Evolutionary conservation across 495 filamentous ascomycete genomes (phyloP).

Genomic region (Amphirosellinia nigrospora): DNA sequence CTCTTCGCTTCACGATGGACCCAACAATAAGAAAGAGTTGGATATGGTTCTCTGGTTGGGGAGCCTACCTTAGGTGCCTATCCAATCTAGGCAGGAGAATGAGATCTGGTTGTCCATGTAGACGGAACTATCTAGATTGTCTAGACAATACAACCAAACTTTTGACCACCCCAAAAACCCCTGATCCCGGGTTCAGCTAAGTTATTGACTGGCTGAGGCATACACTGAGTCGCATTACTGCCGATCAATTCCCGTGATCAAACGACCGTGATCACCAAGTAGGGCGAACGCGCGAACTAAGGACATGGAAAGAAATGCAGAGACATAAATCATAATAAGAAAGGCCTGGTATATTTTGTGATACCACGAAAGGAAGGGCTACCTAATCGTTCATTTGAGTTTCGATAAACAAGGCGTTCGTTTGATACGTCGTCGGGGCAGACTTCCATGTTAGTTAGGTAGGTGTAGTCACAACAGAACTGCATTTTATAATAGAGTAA

Average conservation of each 20-base stretch:
- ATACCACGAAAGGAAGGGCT: neutral
- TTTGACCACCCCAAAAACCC: neutral
- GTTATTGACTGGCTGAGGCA: neutral
- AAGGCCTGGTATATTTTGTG: neutral
- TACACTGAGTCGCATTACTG: neutral
- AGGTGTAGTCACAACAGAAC: neutral
- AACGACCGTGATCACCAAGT: neutral
- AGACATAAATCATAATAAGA: neutral
- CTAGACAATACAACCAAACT: neutral
- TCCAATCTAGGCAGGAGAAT: neutral
- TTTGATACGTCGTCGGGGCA: neutral
- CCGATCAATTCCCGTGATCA: constrained; percentile 11
- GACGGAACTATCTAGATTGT: constrained; percentile 1
- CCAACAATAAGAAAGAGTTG: neutral
- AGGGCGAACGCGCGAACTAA: neutral
- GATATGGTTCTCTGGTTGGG: neutral
- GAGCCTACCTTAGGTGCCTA: neutral
- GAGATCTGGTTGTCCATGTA: neutral
- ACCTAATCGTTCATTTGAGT: neutral
- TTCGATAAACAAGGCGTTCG: neutral
- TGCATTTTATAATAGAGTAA: neutral
- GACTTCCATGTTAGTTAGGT: neutral
- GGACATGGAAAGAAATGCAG: neutral
- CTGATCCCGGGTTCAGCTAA: neutral
- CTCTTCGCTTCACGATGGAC: neutral